phyloP scores from a whole-genome alignment of 495 filamentous ascomycete genomes.

The Daldinia childiae region DNA sequence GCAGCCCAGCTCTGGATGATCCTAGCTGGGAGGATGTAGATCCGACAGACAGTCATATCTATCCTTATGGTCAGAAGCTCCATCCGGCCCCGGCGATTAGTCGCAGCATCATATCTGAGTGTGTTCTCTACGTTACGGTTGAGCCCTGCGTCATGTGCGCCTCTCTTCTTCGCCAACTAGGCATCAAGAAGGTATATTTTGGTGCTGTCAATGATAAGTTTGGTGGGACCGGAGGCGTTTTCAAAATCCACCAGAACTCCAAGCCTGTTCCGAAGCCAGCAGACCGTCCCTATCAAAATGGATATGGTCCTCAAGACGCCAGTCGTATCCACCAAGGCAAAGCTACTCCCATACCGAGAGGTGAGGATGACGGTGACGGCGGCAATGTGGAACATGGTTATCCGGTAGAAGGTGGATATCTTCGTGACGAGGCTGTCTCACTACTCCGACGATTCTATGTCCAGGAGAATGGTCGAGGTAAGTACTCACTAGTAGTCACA shows the following conservation, averaged over 20 bases:
- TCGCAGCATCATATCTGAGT: constrained; percentile 69
- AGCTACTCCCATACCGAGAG: constrained; percentile 25
- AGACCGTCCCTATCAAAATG: constrained; percentile 42
- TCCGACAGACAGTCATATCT: constrained; percentile 55
- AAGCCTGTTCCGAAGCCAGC: constrained; percentile 36
- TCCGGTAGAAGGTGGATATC: constrained; percentile 81
- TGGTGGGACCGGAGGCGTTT: constrained; percentile 91
- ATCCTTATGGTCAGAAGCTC: constrained; percentile 61
- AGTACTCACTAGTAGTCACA: constrained; percentile 11
- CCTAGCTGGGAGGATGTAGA: constrained; percentile 57
- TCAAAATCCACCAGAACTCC: constrained; percentile 83
- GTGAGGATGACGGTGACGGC: constrained; percentile 51
- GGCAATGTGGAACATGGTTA: constrained; percentile 74
- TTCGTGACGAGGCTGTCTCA: constrained; percentile 88
- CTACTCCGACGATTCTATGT: constrained; percentile 92
- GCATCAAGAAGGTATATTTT: constrained; percentile 85
- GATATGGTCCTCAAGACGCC: constrained; percentile 41
- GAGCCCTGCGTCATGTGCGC: constrained; percentile 99
- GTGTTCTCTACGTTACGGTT: constrained; percentile 92
- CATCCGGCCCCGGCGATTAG: constrained; percentile 55
- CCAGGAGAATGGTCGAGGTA: constrained; percentile 92
- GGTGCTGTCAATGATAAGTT: constrained; percentile 97
- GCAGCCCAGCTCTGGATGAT: constrained; percentile 32
- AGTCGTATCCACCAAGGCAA: constrained; percentile 37
- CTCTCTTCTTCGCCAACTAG: constrained; percentile 84